phyloP scores from a whole-genome alignment of 352 stramenopile genomes.

The Bremia lactucae region DNA sequence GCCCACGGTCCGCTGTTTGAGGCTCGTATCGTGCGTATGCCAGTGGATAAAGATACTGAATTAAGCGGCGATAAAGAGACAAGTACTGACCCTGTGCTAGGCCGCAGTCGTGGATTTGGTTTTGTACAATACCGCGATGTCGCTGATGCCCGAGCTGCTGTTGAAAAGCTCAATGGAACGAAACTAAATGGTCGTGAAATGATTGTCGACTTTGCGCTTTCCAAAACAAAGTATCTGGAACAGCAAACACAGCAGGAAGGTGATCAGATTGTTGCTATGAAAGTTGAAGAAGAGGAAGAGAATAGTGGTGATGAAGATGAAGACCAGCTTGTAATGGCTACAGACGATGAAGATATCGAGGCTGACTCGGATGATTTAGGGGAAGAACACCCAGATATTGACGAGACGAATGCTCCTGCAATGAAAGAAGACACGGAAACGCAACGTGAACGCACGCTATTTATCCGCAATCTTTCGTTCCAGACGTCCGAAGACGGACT shows the following conservation, averaged over 20 bases:
- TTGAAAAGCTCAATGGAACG: constrained; percentile 60
- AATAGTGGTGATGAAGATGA: constrained; percentile 36
- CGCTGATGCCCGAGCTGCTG: constrained; percentile 43
- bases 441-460: constrained; percentile 73
- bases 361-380: constrained; percentile 23
- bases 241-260: constrained; percentile 54
- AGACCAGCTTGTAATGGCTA: constrained; percentile 39
- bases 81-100: constrained; percentile 20
- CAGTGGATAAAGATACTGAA: constrained; percentile 43
- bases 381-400: no score
- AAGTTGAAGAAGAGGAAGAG: constrained; percentile 26
- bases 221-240: constrained; percentile 70
- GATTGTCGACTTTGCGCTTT: constrained; percentile 78
- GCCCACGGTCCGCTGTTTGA: constrained; percentile 56
- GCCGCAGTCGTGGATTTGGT: constrained; percentile 67
- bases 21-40: constrained; percentile 60
- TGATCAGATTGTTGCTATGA: constrained; percentile 16
- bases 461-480: constrained; percentile 81
- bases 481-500: constrained; percentile 64
- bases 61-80: constrained; percentile 6
- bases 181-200: constrained; percentile 80
- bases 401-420: constrained; percentile 13
- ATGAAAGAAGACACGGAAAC: constrained; percentile 55
- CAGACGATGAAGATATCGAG: constrained; percentile 26
- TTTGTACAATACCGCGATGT: constrained; percentile 76